Base-by-base conservation (phyloP, 305 asterid genomes). In the Caryopteris hybrid region DNA sequence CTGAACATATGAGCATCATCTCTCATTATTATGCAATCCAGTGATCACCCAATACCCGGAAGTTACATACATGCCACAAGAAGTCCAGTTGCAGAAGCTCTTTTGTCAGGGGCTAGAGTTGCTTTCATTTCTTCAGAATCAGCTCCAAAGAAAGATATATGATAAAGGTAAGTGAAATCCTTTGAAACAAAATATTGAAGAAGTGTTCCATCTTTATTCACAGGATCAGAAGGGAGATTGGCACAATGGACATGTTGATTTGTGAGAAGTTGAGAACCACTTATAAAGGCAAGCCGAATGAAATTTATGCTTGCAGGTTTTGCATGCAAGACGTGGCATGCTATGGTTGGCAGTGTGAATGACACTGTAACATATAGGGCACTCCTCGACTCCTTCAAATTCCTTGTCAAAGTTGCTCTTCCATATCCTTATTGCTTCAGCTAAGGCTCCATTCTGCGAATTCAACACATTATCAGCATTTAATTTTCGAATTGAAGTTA, bases 191-290 rank as follows among this genome's bases (percentile, higher is more conserved):
- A 17, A 69, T 14, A 21, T 2, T 4, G 0, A 21, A 14, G 8
- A 27, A 48, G 48, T 55, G 39, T 27, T 16, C 7, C 18, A 61
- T 34, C 63, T 36, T 33, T 31, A 46, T 65, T 43, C 33, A 50
- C 54, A 52, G 72, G 62, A 82, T 91, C 80, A 91, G 76, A 94
- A 94, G 47, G 99, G 97, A 73, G 97, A 91, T 76, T 94, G 99
- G 77, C 99, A 94, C 79, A 94, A 69, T 5, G 99, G 99, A 66
- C 99, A 94, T 50, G 93, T 91, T 29, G 99, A 91, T 75, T 94
- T 94, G 83, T 91, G 93, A 59, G 99, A 91, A 67, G 99, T 94
- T 17, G 99, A 94, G 80, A 94, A 94, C 99, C 99, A 94, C 84
- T 94, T 94, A 66, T 89, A 89, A 23, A 94, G 96, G 74, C 99